Conservation (phyloP, 148 eudicot genomes). For the Rheum nobile region DNA sequence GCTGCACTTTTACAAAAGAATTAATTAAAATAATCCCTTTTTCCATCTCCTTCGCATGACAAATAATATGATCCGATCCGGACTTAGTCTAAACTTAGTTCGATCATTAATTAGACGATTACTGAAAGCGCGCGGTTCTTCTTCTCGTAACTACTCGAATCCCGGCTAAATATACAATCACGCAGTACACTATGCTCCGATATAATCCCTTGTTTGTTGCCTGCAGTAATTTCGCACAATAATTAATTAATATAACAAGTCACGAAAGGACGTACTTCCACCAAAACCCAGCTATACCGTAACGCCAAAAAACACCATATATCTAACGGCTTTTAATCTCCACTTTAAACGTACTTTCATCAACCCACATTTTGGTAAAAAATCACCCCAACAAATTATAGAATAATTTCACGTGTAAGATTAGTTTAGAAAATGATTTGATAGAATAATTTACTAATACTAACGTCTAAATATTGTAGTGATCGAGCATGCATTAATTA, state of each 20-base stretch:
- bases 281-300: neutral
- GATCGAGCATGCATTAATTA: slow-evolving; percentile 6
- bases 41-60: neutral
- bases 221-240: neutral
- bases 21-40: too few relatives aligned
- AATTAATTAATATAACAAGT: neutral
- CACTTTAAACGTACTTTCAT: neutral
- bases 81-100: too few relatives aligned
- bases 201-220: slow-evolving; percentile 1
- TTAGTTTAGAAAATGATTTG: too few relatives aligned
- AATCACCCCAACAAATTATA: too few relatives aligned
- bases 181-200: slow-evolving; percentile 31
- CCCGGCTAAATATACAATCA: slow-evolving; percentile 33
- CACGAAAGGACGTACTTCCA: too few relatives aligned
- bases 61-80: too few relatives aligned
- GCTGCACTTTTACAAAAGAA: neutral
- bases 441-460: too few relatives aligned
- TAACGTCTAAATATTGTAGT: too few relatives aligned
- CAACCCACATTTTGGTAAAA: neutral
- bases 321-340: neutral
- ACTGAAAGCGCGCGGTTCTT: neutral
- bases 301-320: neutral
- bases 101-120: neutral
- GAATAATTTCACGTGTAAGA: too few relatives aligned
- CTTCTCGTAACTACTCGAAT: slow-evolving; percentile 30